Conservation (phyloP, 2,329 filamentous ascomycete genomes). For the Colletotrichum echinochloae region DNA sequence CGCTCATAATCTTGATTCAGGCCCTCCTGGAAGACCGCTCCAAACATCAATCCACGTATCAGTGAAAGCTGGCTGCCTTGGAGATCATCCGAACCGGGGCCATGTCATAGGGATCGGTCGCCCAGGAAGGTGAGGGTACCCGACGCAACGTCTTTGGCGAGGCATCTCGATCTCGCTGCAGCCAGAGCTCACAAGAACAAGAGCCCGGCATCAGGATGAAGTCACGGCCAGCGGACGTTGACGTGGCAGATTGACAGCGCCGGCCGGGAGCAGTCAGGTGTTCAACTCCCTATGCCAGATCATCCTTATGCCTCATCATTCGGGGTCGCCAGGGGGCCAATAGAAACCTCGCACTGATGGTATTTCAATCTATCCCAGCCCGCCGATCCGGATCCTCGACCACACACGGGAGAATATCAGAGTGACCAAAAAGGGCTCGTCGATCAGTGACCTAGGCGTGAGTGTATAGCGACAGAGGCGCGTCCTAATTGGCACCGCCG, state of each 20-base stretch:
- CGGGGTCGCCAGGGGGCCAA: not conserved
- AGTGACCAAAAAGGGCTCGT: not conserved
- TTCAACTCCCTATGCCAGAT: not conserved
- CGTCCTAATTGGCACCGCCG: not conserved
- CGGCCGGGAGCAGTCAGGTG: not conserved
- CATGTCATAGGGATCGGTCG: not conserved
- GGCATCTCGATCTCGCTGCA: not conserved
- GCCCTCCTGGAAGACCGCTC: not conserved
- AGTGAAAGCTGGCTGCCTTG: too few relatives aligned
- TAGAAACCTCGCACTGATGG: not conserved
- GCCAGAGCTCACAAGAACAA: not conserved
- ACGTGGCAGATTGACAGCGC: not conserved
- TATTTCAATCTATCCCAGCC: not conserved
- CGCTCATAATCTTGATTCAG: too few relatives aligned
- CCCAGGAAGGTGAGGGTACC: not conserved
- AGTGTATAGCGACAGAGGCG: not conserved
- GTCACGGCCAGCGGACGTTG: not conserved
- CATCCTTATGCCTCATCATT: not conserved
- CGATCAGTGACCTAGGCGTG: not conserved
- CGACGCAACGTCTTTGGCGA: not conserved
- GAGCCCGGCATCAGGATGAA: not conserved
- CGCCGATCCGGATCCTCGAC: not conserved
- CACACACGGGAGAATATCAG: not conserved
- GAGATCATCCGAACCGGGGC: not conserved
- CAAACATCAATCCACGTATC: not conserved